Base-by-base conservation (phyloP, 1,139 yeast genomes). In the Geotrichum cucujoidarum region DNA sequence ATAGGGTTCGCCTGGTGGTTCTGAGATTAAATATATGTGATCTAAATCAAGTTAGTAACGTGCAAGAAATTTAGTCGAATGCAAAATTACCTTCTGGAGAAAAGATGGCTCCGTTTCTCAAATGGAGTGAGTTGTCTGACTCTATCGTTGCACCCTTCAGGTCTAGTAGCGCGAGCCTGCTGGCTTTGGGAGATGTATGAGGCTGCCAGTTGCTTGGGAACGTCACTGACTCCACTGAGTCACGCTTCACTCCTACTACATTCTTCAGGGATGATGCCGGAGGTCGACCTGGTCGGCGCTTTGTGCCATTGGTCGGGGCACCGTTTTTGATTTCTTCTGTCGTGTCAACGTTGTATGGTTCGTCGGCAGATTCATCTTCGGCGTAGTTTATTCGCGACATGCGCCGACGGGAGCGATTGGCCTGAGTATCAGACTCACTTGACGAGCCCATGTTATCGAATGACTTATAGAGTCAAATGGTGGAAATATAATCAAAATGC, bases 1-100 rank as follows among this genome's bases (percentile, higher is more conserved):
- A 68, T 86, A 90, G 0, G 97, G 97, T 58, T 90, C 97, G 1
- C 95, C 95, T 0, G 96, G 92, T 0, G 97, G 97, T 63, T 88
- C 97, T 55, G 95, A 81, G 22, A 89, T 75, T 79, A 92, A 81
- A 63, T 86, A 90, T 4, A 90, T 83, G 55, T 75, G 82, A 50
- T 90, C 95, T 65, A 41, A 17, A 14, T 21, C 21, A 27, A 33
- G 40, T 32, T 29, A 47, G 38, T 18, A 22, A 43, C 18, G 16
- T 3, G 7, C n/a, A 16, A 36, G 18, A 10, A 39, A 27, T n/a
- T n/a, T n/a, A n/a, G n/a, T n/a, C n/a, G n/a, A n/a, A 24, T 24
- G 6, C 10, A 21, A 10, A 43, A 60, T 32, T 53, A 64, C 68
- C 68, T 34, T 68, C 69, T 14, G 64, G 64, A 1, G 58, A 53